Base-by-base conservation (phyloP, 192 early-diverging fungal genomes). In the Backusella psychrophila region DNA sequence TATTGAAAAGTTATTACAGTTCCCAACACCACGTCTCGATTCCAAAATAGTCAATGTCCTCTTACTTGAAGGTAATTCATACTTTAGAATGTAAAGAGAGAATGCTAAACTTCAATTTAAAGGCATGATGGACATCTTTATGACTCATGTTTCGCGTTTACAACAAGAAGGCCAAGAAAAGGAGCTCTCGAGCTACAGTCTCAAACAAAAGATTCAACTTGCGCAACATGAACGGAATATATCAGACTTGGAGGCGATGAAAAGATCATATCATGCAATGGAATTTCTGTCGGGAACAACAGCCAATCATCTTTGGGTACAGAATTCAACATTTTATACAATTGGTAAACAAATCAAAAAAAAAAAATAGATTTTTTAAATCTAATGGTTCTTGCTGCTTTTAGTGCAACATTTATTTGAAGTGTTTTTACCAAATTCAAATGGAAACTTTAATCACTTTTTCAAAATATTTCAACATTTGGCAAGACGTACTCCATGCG, bases 211-310 rank as follows among this genome's bases (percentile, higher is more conserved):
- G 19, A 71, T 81, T 19, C 15, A 56, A 9, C 56, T 39, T 29
- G 59, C 76, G 8, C 8, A 31, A 17, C 80, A 74, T 34, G 36
- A 74, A 15, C 76, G 80, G 31, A 76, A 81, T 29, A 26, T 23
- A n/a, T 31, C 52, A 23, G 80, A 81, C 41, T 4, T 74, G 46
- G 56, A 77, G 11, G 80, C 80, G 9, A 78, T 68, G 38, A 81
- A 81, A 63, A 67, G 80, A 59, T 81, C 80, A 6, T 81, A 81
- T 71, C 80, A 81, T 72, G 80, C 76, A 34, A 81, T 81, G 80
- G 80, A 81, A 67, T 66, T 81, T 49, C 38, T 81, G 14, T 74
- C 59, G 33, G 76, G 76, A n/a, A 71, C 71, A 15, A 68, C 75
- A 46, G 66, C 72, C 31, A 74, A 76, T 71, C 75, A 81, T 71